These are phyloP conservation scores for Globisporangium splendens DNA, from an alignment of 352 stramenopile genomes.

Conservation along the genomic window DNA sequence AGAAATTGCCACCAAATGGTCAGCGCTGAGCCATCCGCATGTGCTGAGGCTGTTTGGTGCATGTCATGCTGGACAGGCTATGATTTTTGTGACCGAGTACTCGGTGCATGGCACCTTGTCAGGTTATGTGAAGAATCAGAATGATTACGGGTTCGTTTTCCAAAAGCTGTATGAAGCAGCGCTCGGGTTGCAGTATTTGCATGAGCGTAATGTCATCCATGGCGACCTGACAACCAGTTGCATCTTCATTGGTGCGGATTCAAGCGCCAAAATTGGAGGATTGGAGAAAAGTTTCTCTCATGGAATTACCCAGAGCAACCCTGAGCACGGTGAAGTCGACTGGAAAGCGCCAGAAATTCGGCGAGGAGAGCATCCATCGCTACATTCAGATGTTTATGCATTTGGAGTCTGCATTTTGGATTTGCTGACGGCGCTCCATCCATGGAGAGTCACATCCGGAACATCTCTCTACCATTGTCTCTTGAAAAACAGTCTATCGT, in stretches of 20 bases:
- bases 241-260: constrained; percentile 6
- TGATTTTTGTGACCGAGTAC: constrained; percentile 2
- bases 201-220: constrained; percentile 1
- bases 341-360: constrained; percentile 8
- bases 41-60: constrained; percentile 4
- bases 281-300: neutral
- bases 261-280: constrained; percentile 7
- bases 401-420: constrained; percentile 10
- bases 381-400: constrained; percentile 3
- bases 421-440: constrained; percentile 1
- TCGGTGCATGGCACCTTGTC: neutral
- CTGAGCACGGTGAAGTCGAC: neutral
- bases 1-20: neutral
- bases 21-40: constrained; percentile 1
- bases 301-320: neutral
- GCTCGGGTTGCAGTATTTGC: constrained; percentile 5
- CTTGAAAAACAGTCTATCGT: neutral
- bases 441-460: neutral
- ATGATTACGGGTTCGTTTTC: neutral
- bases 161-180: constrained; percentile 11
- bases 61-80: neutral
- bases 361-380: neutral
- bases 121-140: neutral
- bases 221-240: constrained; percentile 3
- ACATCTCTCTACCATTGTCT: constrained; percentile 1